Evolutionary conservation across 1,284 basidiomycete species (phyloP).

Genomic region (Ceratobasidium sp.): DNA sequence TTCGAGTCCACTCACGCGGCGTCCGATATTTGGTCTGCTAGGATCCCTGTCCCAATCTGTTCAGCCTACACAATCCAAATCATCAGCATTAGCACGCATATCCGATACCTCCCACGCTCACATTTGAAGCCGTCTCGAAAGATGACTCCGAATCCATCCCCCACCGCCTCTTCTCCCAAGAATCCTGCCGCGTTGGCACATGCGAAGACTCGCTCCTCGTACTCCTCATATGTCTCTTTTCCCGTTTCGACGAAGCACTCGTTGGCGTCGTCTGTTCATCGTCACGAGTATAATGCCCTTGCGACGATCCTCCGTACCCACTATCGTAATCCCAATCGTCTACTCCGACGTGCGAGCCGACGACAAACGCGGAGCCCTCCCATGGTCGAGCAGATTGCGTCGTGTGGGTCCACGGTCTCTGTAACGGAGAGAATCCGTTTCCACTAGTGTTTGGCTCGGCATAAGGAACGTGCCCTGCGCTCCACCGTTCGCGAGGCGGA

Average conservation of each 20-base stretch:
- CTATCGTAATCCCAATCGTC: slow-evolving; percentile 28
- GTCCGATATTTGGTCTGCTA: slow-evolving; percentile 20
- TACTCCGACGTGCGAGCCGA: slow-evolving; percentile 10
- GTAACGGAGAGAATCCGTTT: not conserved
- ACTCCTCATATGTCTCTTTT: not conserved
- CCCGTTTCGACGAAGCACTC: not conserved
- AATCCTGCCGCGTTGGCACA: not conserved
- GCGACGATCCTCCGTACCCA: slow-evolving; percentile 37
- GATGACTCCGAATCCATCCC: slow-evolving; percentile 22
- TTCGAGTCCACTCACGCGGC: slow-evolving; percentile 14
- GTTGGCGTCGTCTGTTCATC: not conserved
- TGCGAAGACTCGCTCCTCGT: slow-evolving; percentile 28
- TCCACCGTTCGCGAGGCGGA: not conserved
- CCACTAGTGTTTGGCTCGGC: not conserved
- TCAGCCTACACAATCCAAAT: slow-evolving; percentile 1
- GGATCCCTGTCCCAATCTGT: slow-evolving; percentile 29
- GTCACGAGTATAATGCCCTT: slow-evolving; percentile 12
- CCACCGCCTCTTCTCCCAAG: slow-evolving; percentile 24
- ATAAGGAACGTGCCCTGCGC: not conserved
- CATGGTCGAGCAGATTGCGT: slow-evolving; percentile 14
- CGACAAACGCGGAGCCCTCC: slow-evolving; percentile 30
- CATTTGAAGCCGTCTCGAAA: slow-evolving; percentile 31
- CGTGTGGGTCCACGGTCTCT: slow-evolving; percentile 7
- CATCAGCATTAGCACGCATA: not conserved
- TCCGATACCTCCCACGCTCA: not conserved